Evolutionary conservation across 1,284 basidiomycete species (phyloP).

Genomic region (Malassezia arunalokei): DNA sequence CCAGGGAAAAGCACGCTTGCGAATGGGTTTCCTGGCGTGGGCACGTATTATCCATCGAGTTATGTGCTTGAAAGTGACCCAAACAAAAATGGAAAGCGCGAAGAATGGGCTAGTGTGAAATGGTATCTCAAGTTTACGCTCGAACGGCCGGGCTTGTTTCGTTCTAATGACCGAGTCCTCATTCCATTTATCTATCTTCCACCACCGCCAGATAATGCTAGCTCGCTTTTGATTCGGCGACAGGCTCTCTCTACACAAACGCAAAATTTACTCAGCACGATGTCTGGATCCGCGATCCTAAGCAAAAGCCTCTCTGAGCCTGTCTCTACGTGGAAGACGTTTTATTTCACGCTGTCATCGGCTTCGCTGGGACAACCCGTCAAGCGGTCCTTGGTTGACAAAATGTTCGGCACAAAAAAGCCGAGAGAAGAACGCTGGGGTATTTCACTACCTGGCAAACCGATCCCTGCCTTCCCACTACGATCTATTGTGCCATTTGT

Average conservation of each 20-base stretch:
- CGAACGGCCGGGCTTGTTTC: slow-evolving; percentile 28
- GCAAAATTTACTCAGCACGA: slow-evolving; percentile 9
- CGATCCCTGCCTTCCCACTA: slow-evolving; percentile 19
- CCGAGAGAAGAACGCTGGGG: slow-evolving; percentile 19
- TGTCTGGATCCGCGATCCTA: not conserved
- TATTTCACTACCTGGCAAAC: slow-evolving; percentile 20
- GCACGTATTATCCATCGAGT: slow-evolving; percentile 14
- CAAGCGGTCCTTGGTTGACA: slow-evolving; percentile 11
- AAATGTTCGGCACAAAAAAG: slow-evolving; percentile 10
- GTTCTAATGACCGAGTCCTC: slow-evolving; percentile 29
- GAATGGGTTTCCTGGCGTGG: slow-evolving; percentile 13
- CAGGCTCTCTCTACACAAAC: slow-evolving; percentile 19
- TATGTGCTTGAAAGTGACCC: slow-evolving; percentile 16
- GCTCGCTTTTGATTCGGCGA: slow-evolving; percentile 17
- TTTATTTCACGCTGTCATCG: slow-evolving; percentile 3
- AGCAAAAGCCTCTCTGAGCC: slow-evolving; percentile 11
- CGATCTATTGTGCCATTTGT: slow-evolving; percentile 26
- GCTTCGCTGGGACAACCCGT: not conserved
- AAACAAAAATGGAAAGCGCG: slow-evolving; percentile 1
- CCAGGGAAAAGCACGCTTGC: slow-evolving; percentile 2
- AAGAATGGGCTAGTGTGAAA: slow-evolving; percentile 33
- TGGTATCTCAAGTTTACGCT: slow-evolving; percentile 39
- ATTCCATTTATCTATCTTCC: slow-evolving; percentile 38
- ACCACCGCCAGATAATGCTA: slow-evolving; percentile 19
- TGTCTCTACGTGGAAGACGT: slow-evolving; percentile 3